phyloP scores from a whole-genome alignment of 225 moss, liverwort and hornwort genomes.

The Climacium dendroides region DNA sequence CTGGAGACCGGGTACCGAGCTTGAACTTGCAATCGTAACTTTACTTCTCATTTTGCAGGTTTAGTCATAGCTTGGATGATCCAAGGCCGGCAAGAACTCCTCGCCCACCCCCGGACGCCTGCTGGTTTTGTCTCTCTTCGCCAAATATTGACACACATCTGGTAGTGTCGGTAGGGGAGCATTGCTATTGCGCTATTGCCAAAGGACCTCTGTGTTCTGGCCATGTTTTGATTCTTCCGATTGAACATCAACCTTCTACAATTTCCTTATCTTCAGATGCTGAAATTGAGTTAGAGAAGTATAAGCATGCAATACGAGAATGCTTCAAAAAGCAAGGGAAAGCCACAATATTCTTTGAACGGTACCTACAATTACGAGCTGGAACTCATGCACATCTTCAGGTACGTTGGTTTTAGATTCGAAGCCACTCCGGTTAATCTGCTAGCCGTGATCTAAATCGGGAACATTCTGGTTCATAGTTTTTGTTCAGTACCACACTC shows the following conservation, averaged over 20 bases:
- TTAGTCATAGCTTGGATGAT: constrained; percentile 75
- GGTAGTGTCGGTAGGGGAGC: constrained; percentile 88
- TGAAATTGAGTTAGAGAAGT: constrained; percentile 59
- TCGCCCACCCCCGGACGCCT: constrained; percentile 66
- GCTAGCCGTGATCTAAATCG: neutral
- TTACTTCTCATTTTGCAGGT: constrained; percentile 23
- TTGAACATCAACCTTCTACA: constrained; percentile 89
- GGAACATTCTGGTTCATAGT: neutral
- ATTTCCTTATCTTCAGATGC: constrained; percentile 51
- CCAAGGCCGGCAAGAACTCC: constrained; percentile 48
- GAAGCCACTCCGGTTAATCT: neutral
- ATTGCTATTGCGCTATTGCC: constrained; percentile 56
- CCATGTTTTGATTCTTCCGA: constrained; percentile 82
- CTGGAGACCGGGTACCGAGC: neutral
- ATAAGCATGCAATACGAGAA: constrained; percentile 60
- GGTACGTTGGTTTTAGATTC: constrained; percentile 22
- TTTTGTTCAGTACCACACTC: constrained; percentile 3
- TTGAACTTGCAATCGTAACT: neutral
- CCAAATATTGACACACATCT: constrained; percentile 78
- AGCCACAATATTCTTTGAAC: constrained; percentile 75
- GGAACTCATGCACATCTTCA: constrained; percentile 98
- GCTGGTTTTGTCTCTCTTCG: constrained; percentile 99
- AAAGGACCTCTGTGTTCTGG: constrained; percentile 83
- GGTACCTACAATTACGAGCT: constrained; percentile 80
- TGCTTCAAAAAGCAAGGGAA: constrained; percentile 69